phyloP scores from a whole-genome alignment of 352 stramenopile species.

The Phytophthora rubi region DNA sequence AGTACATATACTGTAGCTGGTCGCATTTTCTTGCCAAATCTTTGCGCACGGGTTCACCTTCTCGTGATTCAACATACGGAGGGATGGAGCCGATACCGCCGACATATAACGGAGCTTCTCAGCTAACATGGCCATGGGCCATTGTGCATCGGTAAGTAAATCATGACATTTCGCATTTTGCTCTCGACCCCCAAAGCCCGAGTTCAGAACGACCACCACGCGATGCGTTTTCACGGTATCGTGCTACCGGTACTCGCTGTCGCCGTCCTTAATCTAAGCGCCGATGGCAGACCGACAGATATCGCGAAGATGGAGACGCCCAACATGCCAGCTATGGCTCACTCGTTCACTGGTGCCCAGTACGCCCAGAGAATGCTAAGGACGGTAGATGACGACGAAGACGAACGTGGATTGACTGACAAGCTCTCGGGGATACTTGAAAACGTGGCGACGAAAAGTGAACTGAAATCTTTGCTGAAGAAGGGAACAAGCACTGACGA shows the following conservation, averaged over 20 bases:
- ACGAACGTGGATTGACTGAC: neutral
- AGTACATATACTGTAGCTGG: too few species aligned
- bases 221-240: neutral
- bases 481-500: neutral
- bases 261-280: neutral
- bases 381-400: neutral
- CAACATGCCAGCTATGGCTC: neutral
- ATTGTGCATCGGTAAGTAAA: too few species aligned
- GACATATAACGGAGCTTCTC: too few species aligned
- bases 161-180: too few species aligned
- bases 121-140: too few species aligned
- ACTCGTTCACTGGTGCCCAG: neutral
- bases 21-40: too few species aligned
- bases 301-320: neutral
- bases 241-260: neutral
- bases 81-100: too few species aligned
- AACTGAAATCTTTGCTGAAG: neutral
- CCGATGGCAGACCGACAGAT: neutral
- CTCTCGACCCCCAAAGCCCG: too few species aligned
- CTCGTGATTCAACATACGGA: too few species aligned
- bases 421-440: neutral
- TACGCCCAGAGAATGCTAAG: neutral
- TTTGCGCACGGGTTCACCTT: too few species aligned
- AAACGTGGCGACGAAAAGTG: neutral
- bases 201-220: too few species aligned